Evolutionary conservation across 164 flowering plant species (phyloP).

Genomic region (Nymphaea colorata): DNA sequence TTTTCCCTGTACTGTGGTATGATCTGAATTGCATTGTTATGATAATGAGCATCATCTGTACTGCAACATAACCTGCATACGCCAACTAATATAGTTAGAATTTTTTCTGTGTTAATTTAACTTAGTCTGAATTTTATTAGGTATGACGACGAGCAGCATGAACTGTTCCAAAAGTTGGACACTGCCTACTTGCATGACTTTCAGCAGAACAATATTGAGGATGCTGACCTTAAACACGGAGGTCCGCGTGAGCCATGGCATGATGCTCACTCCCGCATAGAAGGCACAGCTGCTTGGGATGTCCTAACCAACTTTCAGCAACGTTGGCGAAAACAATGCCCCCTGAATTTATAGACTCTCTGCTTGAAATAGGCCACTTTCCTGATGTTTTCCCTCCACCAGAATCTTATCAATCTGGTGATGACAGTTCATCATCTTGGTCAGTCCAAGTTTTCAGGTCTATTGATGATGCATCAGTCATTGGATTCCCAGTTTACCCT

Average conservation of each 20-base stretch:
- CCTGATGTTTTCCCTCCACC: conserved; percentile 17
- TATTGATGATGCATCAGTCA: conserved; percentile 50
- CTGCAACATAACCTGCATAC: too few relatives aligned
- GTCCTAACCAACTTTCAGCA: conserved; percentile 60
- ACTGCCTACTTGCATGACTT: conserved; percentile 41
- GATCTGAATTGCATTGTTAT: too few relatives aligned
- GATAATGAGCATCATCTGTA: too few relatives aligned
- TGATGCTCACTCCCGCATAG: conserved; percentile 52
- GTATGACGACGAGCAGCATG: conserved; percentile 43
- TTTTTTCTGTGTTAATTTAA: too few relatives aligned
- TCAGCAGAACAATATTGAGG: conserved; percentile 56
- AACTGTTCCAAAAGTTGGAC: conserved; percentile 43
- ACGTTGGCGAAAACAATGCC: conserved; percentile 49
- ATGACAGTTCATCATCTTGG: conserved; percentile 33
- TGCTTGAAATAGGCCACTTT: conserved; percentile 7
- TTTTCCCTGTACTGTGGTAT: too few relatives aligned
- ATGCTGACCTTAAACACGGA: conserved; percentile 41
- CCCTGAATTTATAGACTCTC: conserved; percentile 9
- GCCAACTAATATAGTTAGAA: too few relatives aligned
- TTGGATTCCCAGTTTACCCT: conserved; percentile 26
- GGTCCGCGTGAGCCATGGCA: conserved; percentile 90
- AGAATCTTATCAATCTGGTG: conserved; percentile 13
- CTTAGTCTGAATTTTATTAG: conserved; percentile 30
- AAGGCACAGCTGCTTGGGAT: conserved; percentile 78
- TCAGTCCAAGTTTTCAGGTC: conserved; percentile 60